These are phyloP conservation scores for Lepidium aucheri DNA, from an alignment of 345 rosid genomes.

Conservation along the genomic window DNA sequence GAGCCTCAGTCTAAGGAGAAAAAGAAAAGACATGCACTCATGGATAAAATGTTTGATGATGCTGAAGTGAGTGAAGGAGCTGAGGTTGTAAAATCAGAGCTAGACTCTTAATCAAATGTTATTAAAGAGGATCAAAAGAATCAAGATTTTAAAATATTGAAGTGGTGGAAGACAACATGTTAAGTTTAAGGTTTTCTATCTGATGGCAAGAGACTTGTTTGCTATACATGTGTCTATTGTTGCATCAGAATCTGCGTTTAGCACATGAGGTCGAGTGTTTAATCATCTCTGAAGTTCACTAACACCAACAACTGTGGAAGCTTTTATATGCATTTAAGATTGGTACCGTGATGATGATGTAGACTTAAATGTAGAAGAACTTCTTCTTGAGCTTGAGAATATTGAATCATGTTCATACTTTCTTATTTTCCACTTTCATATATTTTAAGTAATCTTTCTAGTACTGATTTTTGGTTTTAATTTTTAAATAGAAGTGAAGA, in stretches of 20 bases:
- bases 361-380: not conserved
- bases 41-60: not conserved
- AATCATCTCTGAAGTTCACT: conserved; percentile 2
- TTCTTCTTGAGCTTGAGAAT: not conserved
- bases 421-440: too few relatives aligned
- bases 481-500: too few relatives aligned
- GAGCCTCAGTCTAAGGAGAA: not conserved
- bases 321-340: too few relatives aligned
- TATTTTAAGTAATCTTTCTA: too few relatives aligned
- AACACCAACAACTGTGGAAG: conserved; percentile 14
- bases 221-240: conserved; percentile 1
- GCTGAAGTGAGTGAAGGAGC: not conserved
- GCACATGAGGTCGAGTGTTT: not conserved
- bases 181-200: not conserved
- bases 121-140: not conserved
- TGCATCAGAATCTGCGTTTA: conserved; percentile 9
- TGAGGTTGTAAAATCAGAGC: not conserved
- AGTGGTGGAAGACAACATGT: not conserved
- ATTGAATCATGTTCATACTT: not conserved
- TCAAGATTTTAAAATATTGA: not conserved
- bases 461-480: too few relatives aligned
- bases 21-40: not conserved
- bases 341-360: not conserved
- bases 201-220: conserved; percentile 16
- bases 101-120: not conserved